Conservation (phyloP, 495 filamentous ascomycete species). For the Acidiella bohemica region DNA sequence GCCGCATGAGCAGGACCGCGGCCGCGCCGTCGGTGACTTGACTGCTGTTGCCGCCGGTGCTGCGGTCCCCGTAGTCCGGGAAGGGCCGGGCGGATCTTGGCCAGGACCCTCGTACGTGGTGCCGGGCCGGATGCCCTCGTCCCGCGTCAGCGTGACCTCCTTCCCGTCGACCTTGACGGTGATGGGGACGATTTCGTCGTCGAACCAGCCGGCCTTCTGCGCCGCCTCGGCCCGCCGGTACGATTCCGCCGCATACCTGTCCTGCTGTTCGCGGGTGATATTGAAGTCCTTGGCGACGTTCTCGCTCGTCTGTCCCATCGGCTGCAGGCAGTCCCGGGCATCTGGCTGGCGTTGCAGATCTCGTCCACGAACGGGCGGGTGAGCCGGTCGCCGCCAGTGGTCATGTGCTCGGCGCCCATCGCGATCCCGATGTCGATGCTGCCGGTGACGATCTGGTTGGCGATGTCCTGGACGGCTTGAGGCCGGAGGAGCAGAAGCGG, state of each 20-base stretch:
- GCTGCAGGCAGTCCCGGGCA: slow-evolving; percentile 71
- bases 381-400: slow-evolving; percentile 50
- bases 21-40: slow-evolving; percentile 96
- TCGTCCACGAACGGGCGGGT: slow-evolving; percentile 63
- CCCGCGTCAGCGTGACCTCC: slow-evolving; percentile 61
- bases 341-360: slow-evolving; percentile 59
- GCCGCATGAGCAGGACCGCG: slow-evolving; percentile 84
- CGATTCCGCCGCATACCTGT: slow-evolving; percentile 72
- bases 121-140: slow-evolving; percentile 80
- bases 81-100: slow-evolving; percentile 93
- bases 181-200: slow-evolving; percentile 89
- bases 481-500: slow-evolving; percentile 92
- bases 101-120: slow-evolving; percentile 68
- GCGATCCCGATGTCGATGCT: slow-evolving; percentile 80
- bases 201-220: slow-evolving; percentile 86
- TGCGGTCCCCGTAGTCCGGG: slow-evolving; percentile 71
- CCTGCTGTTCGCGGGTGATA: slow-evolving; percentile 65
- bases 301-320: slow-evolving; percentile 96
- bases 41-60: slow-evolving; percentile 87
- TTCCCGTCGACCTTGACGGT: slow-evolving; percentile 57
- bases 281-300: slow-evolving; percentile 90
- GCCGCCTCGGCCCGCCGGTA: slow-evolving; percentile 76
- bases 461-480: slow-evolving; percentile 89
- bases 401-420: slow-evolving; percentile 82
- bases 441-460: slow-evolving; percentile 68